phyloP scores from a whole-genome alignment of 2,329 filamentous ascomycete species.

The Paraconiothyrium sp. region DNA sequence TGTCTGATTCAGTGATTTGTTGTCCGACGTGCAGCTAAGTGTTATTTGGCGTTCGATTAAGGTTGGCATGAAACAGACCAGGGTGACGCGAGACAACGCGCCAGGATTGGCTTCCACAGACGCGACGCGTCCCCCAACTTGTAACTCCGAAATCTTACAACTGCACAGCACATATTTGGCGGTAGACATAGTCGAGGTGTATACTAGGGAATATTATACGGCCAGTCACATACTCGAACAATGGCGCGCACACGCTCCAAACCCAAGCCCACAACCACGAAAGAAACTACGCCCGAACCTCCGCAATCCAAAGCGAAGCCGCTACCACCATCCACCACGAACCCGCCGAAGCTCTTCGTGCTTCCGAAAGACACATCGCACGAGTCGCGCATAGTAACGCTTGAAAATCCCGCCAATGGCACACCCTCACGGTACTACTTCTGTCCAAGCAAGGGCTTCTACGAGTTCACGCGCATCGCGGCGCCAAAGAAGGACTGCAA shows the following conservation, averaged over 20 bases:
- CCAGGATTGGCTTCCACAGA: conserved; percentile 24
- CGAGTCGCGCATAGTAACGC: conserved; percentile 64
- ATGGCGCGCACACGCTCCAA: conserved; percentile 51
- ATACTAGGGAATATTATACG: not conserved
- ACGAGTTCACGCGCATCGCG: conserved; percentile 68
- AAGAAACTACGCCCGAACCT: conserved; percentile 35
- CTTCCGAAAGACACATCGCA: conserved; percentile 63
- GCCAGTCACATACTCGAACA: conserved; percentile 5
- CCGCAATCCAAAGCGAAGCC: conserved; percentile 31
- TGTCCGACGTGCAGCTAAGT: conserved; percentile 34
- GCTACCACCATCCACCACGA: conserved; percentile 49
- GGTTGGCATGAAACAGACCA: conserved; percentile 44
- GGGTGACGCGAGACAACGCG: conserved; percentile 42
- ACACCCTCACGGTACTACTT: conserved; percentile 64
- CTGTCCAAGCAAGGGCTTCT: conserved; percentile 66
- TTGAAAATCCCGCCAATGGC: conserved; percentile 64
- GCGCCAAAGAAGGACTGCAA: conserved; percentile 60
- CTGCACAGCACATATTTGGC: not conserved
- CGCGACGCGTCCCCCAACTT: conserved; percentile 10
- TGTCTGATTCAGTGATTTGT: conserved; percentile 10
- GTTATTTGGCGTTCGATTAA: conserved; percentile 35
- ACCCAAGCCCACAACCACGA: conserved; percentile 39
- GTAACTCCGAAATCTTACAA: not conserved
- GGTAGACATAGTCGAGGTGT: not conserved
- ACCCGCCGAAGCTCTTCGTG: conserved; percentile 65